Percentiles rank a stretch among this genome's conserved stretches.
These are phyloP conservation scores for Sequoiadendron giganteum DNA, from an alignment of 75 land plant species.

Conservation along the genomic window DNA sequence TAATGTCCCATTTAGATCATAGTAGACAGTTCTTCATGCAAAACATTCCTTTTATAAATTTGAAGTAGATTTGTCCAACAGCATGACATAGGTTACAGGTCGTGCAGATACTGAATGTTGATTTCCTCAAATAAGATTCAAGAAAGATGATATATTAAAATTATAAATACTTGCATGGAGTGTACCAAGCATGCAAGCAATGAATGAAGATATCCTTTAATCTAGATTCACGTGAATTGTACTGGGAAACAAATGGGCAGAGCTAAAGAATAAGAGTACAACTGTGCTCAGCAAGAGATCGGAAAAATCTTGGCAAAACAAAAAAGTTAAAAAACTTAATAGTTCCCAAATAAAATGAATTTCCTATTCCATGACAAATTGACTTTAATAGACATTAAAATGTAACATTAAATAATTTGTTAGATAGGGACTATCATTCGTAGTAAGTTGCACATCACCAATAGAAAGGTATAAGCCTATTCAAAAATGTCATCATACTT, in stretches of 20 bases:
- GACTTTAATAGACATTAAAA: background rate
- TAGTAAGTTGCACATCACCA: background rate
- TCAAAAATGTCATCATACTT: background rate
- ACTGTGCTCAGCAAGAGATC: background rate
- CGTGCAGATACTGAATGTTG: no score
- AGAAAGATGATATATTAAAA: background rate
- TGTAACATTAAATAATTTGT: background rate
- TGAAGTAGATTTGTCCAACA: background rate
- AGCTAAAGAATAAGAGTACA: background rate
- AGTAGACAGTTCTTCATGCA: slow-evolving; percentile 1
- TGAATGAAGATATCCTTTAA: background rate
- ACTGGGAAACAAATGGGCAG: background rate
- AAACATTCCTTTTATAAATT: background rate
- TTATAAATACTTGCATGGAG: background rate
- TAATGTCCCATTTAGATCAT: slow-evolving; percentile 10
- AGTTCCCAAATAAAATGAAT: background rate
- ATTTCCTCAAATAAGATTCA: background rate
- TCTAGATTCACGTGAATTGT: background rate
- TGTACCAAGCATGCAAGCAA: background rate
- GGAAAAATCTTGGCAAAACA: background rate
- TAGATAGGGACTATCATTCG: background rate
- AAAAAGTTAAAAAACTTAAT: background rate
- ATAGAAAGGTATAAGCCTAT: slow-evolving; percentile 1
- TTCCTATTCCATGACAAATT: background rate
- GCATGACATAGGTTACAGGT: background rate